Percentiles rank a stretch among this genome's conserved stretches.
Evolutionary conservation across 371 early-diverging fungal genomes (phyloP).

Genomic region (Choanephora cucurbitarum): DNA sequence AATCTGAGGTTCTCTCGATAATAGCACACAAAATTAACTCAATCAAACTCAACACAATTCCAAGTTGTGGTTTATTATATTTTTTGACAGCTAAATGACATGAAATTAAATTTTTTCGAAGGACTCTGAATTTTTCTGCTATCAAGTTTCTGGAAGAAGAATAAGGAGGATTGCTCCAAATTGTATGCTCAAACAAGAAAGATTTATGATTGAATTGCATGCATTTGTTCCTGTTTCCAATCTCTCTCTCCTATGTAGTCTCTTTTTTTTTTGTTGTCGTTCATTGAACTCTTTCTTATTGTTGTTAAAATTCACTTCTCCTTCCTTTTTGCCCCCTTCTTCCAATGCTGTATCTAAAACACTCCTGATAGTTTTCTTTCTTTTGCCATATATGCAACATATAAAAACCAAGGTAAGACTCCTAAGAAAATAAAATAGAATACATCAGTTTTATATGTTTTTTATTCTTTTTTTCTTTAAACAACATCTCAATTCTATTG

Average conservation of each 20-base stretch:
- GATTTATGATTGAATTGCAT: too few species aligned
- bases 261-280: background rate
- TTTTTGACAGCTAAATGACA: background rate
- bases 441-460: background rate
- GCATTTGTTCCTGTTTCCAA: too few species aligned
- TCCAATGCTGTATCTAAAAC: too few species aligned
- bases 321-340: too few species aligned
- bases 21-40: slow-evolving; percentile 12
- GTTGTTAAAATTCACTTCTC: background rate
- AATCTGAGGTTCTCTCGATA: slow-evolving; percentile 20
- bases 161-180: too few species aligned
- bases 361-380: too few species aligned
- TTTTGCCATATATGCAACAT: background rate
- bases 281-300: background rate
- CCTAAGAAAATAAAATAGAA: too few species aligned
- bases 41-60: background rate
- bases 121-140: background rate
- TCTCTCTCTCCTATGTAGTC: background rate
- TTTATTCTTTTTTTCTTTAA: background rate
- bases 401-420: background rate
- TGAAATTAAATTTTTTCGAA: too few species aligned
- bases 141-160: too few species aligned
- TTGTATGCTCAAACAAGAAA: too few species aligned
- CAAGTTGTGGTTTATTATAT: slow-evolving; percentile 13
- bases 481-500: background rate